A percentile compares a stretch with the other conserved stretches of the same genome.
These are phyloP conservation scores for Magnolia officinalis DNA, from an alignment of 164 flowering plant species.

Conservation along the genomic window DNA sequence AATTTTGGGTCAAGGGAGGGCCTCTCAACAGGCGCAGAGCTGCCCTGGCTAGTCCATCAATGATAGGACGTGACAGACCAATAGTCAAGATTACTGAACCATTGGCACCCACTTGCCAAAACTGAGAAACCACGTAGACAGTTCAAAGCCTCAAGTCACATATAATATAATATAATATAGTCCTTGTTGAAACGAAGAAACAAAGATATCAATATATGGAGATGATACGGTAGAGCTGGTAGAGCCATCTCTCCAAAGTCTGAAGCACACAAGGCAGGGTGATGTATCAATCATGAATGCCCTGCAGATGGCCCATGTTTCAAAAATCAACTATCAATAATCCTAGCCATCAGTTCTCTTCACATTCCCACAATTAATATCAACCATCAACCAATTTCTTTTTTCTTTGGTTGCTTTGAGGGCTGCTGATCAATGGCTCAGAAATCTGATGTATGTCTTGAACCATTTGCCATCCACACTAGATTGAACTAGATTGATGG, in stretches of 20 bases:
- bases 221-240: neutral
- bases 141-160: neutral
- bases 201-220: neutral
- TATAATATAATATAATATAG: too few relatives aligned
- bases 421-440: neutral
- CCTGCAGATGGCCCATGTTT: too few relatives aligned
- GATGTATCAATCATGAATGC: too few relatives aligned
- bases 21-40: too few relatives aligned
- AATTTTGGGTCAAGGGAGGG: neutral
- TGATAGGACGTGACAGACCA: neutral
- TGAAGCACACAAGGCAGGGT: neutral
- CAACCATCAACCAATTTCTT: neutral
- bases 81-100: neutral
- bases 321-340: too few relatives aligned
- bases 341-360: too few relatives aligned
- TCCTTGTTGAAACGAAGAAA: neutral
- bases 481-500: neutral
- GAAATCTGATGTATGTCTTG: too few relatives aligned
- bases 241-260: neutral
- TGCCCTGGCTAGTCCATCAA: neutral
- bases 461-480: neutral
- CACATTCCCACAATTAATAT: too few relatives aligned
- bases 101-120: neutral
- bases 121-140: neutral
- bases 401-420: neutral